Evolutionary conservation across 2,329 filamentous ascomycete genomes (phyloP), one percentile per base, ranked within the genome.

Genomic region (Penicillium vulpinum): DNA sequence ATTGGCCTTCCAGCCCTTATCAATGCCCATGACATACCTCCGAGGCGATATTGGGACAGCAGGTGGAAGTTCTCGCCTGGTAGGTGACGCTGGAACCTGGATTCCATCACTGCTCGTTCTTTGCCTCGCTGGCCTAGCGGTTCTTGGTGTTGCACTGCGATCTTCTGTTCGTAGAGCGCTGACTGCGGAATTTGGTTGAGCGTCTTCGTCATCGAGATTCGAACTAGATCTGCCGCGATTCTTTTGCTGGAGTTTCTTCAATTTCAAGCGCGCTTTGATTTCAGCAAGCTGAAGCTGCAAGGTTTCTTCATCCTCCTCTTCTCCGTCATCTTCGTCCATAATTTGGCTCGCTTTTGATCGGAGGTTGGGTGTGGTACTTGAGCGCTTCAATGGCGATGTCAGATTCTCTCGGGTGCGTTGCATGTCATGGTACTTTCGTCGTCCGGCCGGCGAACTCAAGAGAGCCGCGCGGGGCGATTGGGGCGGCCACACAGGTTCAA

Each of bases 261-360:
- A 75, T 74, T 88, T 94, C 51, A 97, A 77, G 58, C 89, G 88
- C 7, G 92, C 91, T 73, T 97, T 88, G 57, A 99, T 96, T 54
- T 90, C 91, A 62, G 92, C 87, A 5, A 97, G 79, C 71, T 96
- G 88, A 60, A 99, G 78, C 69, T 95, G 86, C 33, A 97, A 77
- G 1, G 87, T 95, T 78, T 97, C 92, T 73, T 97, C 93, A 65
- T 96, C 92, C 7, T 95, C 84, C n/a, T 85, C 83, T 9, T 82
- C 89, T 5, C 85, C 82, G 2, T 86, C 82, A 4, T 80, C 77
- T 5, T 69, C 71, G 48, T 56, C 68, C 62, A 75, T 55, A n/a
- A 73, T 63, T 21, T 70, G 67, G 21, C 65, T 59, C 29, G 71
- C 65, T 56, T 69, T 73, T 15, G 70, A 66, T 47, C 71, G 69